Percentiles rank a stretch among this genome's conserved stretches.
phyloP scores from a whole-genome alignment of 768 basidiomycete genomes.

The Russula brevipes region DNA sequence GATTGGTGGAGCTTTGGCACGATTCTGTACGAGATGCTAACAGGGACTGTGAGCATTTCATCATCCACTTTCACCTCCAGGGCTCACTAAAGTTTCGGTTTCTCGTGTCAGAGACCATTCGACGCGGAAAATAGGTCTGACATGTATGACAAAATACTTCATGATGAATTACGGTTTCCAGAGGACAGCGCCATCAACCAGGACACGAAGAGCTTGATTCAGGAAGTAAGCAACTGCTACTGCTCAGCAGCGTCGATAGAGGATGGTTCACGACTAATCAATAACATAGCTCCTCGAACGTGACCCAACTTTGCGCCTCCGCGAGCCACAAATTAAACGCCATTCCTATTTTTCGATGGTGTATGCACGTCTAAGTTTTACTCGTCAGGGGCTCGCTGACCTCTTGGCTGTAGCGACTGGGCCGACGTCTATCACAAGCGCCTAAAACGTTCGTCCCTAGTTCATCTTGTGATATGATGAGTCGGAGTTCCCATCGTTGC shows the following conservation, averaged over 20 bases:
- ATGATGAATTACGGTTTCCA: slow-evolving; percentile 85
- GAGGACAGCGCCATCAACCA: slow-evolving; percentile 86
- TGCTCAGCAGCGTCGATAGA: not conserved
- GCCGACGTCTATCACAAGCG: slow-evolving; percentile 89
- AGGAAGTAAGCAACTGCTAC: slow-evolving; percentile 60
- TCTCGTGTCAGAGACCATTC: slow-evolving; percentile 71
- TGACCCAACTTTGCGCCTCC: slow-evolving; percentile 84
- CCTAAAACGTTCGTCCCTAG: slow-evolving; percentile 69
- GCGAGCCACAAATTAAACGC: slow-evolving; percentile 87
- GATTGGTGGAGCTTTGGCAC: slow-evolving; percentile 99
- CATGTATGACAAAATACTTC: slow-evolving; percentile 90
- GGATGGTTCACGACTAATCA: not conserved
- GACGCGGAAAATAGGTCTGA: slow-evolving; percentile 90
- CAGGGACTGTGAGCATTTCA: slow-evolving; percentile 71
- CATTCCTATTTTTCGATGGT: slow-evolving; percentile 96
- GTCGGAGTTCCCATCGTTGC: slow-evolving; percentile 8
- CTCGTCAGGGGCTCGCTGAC: slow-evolving; percentile 33
- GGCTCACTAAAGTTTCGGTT: slow-evolving; percentile 18
- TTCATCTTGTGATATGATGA: slow-evolving; percentile 3
- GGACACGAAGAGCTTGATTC: slow-evolving; percentile 90
- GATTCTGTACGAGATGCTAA: slow-evolving; percentile 96
- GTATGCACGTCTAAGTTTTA: slow-evolving; percentile 32
- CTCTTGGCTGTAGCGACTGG: slow-evolving; percentile 63
- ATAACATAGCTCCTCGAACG: slow-evolving; percentile 69
- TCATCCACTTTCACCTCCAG: not conserved